These are phyloP conservation scores for Populus hybrid DNA, from an alignment of 441 rosid species.

Conservation along the genomic window DNA sequence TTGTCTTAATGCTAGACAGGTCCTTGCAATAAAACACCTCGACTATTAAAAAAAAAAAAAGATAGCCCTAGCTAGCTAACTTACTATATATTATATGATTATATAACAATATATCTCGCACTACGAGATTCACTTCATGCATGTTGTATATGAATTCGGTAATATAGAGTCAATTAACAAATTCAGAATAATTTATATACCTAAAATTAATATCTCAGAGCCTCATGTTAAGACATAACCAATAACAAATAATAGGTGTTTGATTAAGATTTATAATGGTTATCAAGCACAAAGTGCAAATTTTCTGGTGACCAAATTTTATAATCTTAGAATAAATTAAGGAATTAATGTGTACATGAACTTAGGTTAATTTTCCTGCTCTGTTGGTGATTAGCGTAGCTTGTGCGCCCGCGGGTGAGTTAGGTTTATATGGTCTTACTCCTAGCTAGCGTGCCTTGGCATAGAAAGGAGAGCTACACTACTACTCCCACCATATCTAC, in stretches of 20 bases:
- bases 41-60: no score
- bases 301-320: no score
- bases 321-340: not conserved
- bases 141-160: not conserved
- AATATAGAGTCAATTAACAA: not conserved
- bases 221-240: not conserved
- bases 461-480: conserved; percentile 68
- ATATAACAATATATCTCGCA: not conserved
- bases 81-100: not conserved
- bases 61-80: not conserved
- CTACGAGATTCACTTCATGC: not conserved
- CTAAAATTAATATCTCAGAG: not conserved
- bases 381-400: not conserved
- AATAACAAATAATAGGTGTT: not conserved
- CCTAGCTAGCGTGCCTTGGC: conserved; percentile 55
- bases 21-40: no score
- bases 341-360: not conserved
- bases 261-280: not conserved
- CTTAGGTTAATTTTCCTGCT: not conserved
- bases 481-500: conserved; percentile 15
- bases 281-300: not conserved
- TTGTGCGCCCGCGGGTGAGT: not conserved
- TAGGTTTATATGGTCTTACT: conserved; percentile 14
- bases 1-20: no score
- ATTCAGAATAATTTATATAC: not conserved